Percentiles rank a stretch among this genome's conserved stretches.
Conservation (phyloP, 1,139 yeast genomes). For the Blastobotrys aristatus region DNA sequence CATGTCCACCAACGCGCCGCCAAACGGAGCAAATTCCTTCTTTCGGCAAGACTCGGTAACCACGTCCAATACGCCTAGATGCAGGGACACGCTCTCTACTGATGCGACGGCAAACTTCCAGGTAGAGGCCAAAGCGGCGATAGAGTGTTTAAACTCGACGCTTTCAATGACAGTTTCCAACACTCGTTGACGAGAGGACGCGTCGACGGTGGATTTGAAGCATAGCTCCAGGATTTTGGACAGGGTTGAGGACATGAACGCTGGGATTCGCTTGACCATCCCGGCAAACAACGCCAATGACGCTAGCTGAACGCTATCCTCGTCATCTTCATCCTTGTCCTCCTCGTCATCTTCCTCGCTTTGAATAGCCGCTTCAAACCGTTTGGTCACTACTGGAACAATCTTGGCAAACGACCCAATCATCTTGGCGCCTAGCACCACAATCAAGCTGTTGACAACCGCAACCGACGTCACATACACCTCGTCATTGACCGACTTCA, state of each 20-base stretch:
- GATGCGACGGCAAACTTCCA: constrained; percentile 56
- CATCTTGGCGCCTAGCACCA: constrained; percentile 75
- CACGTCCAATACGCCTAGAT: constrained; percentile 58
- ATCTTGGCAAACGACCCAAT: constrained; percentile 83
- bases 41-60: constrained; percentile 65
- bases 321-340: constrained; percentile 25
- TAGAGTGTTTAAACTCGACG: constrained; percentile 59
- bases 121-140: constrained; percentile 55
- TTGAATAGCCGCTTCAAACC: constrained; percentile 45
- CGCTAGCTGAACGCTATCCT: constrained; percentile 40
- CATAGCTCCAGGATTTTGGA: constrained; percentile 55
- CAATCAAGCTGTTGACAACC: constrained; percentile 63
- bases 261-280: constrained; percentile 77
- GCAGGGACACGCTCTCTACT: constrained; percentile 58
- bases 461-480: constrained; percentile 71
- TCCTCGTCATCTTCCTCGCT: constrained; percentile 24
- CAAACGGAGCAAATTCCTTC: constrained; percentile 65
- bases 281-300: constrained; percentile 68
- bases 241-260: constrained; percentile 70
- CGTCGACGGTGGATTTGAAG: constrained; percentile 50
- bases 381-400: constrained; percentile 64
- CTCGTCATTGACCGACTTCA: constrained; percentile 43
- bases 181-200: constrained; percentile 58
- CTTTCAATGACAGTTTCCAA: constrained; percentile 60
- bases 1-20: constrained; percentile 67